Evolutionary conservation across 2,329 filamentous ascomycete genomes (phyloP), one percentile per base, ranked within the genome.

Genomic region (Ophiostoma pallidulum): DNA sequence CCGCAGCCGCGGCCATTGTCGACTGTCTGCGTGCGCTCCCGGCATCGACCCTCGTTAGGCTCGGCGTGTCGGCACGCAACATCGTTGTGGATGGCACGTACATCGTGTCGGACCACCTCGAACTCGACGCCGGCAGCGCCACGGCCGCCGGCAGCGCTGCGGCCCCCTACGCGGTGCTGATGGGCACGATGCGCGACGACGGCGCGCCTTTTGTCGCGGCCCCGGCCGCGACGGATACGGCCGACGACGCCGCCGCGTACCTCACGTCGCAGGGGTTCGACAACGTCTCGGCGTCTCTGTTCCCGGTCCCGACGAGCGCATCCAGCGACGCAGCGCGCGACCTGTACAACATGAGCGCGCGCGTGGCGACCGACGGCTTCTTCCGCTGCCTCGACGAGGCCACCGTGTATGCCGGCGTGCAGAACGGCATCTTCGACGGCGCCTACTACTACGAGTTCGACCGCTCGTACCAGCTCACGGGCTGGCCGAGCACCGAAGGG

Each of bases 361-460:
- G 72, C 6, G 64, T 80, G 35, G 70, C 74, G 3, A 80, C 77
- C 3, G 77, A 81, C 58, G 73, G 68, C 44, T 70, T 72, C 8
- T 80, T 80, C 65, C 72, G 76, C 48, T 82, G 78, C 58, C 63
- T 75, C 43, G 74, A 78, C 57, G 70, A 80, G 59, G 75, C 76
- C 5, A 80, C 77, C 3, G 72, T 72, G 7, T 73, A 72, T 56
- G 66, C 73, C 0, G 75, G 70, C 3, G 62, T 71, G 0, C 49
- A 57, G 14, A 68, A 66, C 14, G 60, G 63, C 3, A 67, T 70
- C 0, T 73, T 79, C 56, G 59, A 66, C 24, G 60, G 64, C 0
- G 64, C 76, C 0, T 80, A 74, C 58, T 79, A 72, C 58, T 82
- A 81, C 60, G 73, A 80, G 57, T 74, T 80, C 54, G 73, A 78